Evolutionary conservation across 306 rosid species (phyloP), one percentile per base, ranked within the genome.

Genomic region (Cucumis melo): DNA sequence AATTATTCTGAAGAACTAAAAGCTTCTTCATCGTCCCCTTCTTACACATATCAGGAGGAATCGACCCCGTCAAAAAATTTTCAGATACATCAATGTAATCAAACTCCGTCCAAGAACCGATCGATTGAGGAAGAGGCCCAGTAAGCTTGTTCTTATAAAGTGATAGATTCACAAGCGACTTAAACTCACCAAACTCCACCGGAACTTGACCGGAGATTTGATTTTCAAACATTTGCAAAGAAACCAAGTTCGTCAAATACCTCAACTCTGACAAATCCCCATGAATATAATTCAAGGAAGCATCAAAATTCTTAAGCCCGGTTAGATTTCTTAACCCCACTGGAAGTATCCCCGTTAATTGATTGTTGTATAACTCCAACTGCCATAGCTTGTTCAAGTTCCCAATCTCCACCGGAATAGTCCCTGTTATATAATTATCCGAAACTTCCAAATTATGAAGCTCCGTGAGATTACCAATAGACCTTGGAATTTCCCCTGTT

Each of bases 11-110:
- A 55, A 89, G 88, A 11, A 88, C 17, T 0, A 92, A 85, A 46
- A 94, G 81, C 17, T 15, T 78, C 0, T 0, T 10, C 96, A 94
- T 88, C 59, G 79, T 85, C 46, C 97, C 92, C 68, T 57, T 81
- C 5, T 66, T 84, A 71, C 99, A 94, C 99, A 94, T 92, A 24
- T 92, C 78, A 1, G 97, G 92, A 11, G 99, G 99, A 78, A 94
- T 88, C 15, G 87, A 64, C 54, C 99, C 99, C 1, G 89, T 78
- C 58, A 94, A 34, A 13, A 76, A 77, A 76, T 94, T 94, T 76
- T 89, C 96, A 11, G 99, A 88, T 10, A 84, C 93, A 70, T 94
- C 99, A 8, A 94, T 90, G 91, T 20, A 90, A 53, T 23, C 7
- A 20, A 87, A 81, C 19, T 82, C 74, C 0, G 96, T 36, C 97